Evolutionary conservation across 108 stramenopile species (phyloP), one percentile per base, ranked within the genome.

Genomic region (Epithemia pelagica): DNA sequence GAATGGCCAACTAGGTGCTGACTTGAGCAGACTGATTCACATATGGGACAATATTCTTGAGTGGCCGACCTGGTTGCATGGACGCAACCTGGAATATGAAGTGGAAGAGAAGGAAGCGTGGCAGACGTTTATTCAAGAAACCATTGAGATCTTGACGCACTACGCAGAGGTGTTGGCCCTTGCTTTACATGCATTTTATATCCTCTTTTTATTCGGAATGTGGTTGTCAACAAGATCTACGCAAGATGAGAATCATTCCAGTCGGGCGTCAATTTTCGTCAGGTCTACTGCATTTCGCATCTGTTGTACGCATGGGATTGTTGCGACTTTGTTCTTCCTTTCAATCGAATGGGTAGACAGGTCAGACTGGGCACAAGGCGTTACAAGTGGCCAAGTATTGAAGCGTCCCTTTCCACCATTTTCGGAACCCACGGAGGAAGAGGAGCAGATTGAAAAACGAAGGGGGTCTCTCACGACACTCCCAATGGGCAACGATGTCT

Each of bases 1-100:
- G n/a, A 85, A 85, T 66, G 30, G 58, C 10, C 81, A 85, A 62
- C 65, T 74, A 28, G 68, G 74, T 46, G 59, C 65, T 15, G 70
- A 64, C 19, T 65, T 78, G 26, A 33, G 51, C 19, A 72, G 67
- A 2, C 52, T 82, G 54, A 63, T 54, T 1, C 56, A 64, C 37
- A 28, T 27, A 78, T 57, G 33, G 58, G 0, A 59, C 74, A 23
- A 80, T 80, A 61, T 37, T 61, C 10, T 82, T 54, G 52, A n/a
- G 29, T 23, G 22, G 26, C n/a, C 32, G 60, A 10, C n/a, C 61
- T 31, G 31, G 27, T 31, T 32, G 24, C 31, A 62, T 30, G 61
- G 37, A 10, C 37, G 10, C 15, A 46, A 46, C 15, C 15, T 10
- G 10, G 37, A 46, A 15, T 46, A 46, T 46, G 31, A 62, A 27